A percentile compares a stretch with the other conserved stretches of the same genome.
Evolutionary conservation across 2,329 filamentous ascomycete species (phyloP).

Genomic region (Cercospora berteroae): DNA sequence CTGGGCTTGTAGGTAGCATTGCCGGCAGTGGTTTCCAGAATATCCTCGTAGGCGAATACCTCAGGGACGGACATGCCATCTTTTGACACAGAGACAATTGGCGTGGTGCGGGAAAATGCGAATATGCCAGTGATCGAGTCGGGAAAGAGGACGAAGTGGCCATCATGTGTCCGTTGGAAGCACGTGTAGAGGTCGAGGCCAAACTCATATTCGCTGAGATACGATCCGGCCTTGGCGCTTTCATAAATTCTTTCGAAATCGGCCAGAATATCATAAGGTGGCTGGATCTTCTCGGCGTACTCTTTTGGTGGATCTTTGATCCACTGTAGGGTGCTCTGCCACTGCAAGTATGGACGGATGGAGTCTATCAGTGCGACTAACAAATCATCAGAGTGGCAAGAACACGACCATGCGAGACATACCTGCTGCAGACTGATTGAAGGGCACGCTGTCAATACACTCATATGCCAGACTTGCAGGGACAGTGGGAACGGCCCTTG

Average conservation of each 20-base stretch:
- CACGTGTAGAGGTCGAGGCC: slow-evolving; percentile 54
- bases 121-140: slow-evolving; percentile 55
- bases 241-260: slow-evolving; percentile 41
- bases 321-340: slow-evolving; percentile 48
- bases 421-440: slow-evolving; percentile 42
- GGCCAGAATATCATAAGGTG: slow-evolving; percentile 44
- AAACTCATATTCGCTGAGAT: slow-evolving; percentile 46
- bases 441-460: slow-evolving; percentile 47
- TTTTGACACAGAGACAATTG: slow-evolving; percentile 59
- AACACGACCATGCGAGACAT: not conserved
- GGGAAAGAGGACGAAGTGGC: slow-evolving; percentile 60
- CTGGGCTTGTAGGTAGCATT: slow-evolving; percentile 47
- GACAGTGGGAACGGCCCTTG: slow-evolving; percentile 40
- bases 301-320: slow-evolving; percentile 48
- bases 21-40: slow-evolving; percentile 43
- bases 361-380: slow-evolving; percentile 43
- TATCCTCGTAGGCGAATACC: slow-evolving; percentile 54
- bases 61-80: slow-evolving; percentile 60
- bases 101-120: slow-evolving; percentile 49
- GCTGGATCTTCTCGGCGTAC: slow-evolving; percentile 48
- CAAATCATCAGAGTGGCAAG: slow-evolving; percentile 25
- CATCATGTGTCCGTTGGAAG: slow-evolving; percentile 60
- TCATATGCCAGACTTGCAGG: slow-evolving; percentile 47
- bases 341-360: slow-evolving; percentile 47
- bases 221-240: slow-evolving; percentile 40